Percentiles rank a stretch among this genome's conserved stretches.
phyloP scores from a whole-genome alignment of 1,139 yeast species.

The Yamadazyma trypodendri region DNA sequence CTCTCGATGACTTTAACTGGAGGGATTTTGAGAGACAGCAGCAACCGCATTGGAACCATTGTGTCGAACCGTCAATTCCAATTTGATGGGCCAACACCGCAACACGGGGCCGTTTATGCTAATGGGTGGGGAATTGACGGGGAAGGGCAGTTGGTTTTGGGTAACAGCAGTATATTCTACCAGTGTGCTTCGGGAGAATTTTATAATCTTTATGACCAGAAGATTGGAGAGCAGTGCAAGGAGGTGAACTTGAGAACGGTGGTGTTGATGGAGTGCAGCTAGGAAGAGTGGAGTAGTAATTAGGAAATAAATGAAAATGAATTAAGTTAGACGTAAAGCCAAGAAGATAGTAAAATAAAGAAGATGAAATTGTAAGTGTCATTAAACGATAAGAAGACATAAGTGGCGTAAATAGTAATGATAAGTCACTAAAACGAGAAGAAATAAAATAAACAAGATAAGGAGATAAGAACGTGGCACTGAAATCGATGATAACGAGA shows the following conservation, averaged over 20 bases:
- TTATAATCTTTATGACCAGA: conserved; percentile 38
- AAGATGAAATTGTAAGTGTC: too few species aligned
- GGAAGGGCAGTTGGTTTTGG: conserved; percentile 38
- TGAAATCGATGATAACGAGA: too few species aligned
- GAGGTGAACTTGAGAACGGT: conserved; percentile 39
- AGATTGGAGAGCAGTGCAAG: conserved; percentile 32
- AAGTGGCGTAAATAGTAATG: too few species aligned
- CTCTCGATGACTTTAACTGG: conserved; percentile 31
- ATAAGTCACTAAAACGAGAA: too few species aligned
- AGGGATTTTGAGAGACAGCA: conserved; percentile 36
- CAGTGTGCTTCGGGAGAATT: conserved; percentile 47
- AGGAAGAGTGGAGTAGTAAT: neutral
- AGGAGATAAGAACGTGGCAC: too few species aligned
- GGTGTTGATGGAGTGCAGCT: conserved; percentile 31
- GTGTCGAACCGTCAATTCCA: conserved; percentile 45
- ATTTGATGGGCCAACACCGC: conserved; percentile 48
- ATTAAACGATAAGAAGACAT: too few species aligned
- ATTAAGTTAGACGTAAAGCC: too few species aligned
- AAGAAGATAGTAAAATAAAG: too few species aligned
- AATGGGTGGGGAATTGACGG: conserved; percentile 45
- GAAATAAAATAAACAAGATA: too few species aligned
- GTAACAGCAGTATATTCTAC: conserved; percentile 32
- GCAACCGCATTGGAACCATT: conserved; percentile 40
- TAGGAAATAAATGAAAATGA: too few species aligned
- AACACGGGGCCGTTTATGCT: conserved; percentile 40